Evolutionary conservation across 2,329 filamentous ascomycete species (phyloP), one percentile per base, ranked within the genome.

Genomic region (Aureobasidium sp.): DNA sequence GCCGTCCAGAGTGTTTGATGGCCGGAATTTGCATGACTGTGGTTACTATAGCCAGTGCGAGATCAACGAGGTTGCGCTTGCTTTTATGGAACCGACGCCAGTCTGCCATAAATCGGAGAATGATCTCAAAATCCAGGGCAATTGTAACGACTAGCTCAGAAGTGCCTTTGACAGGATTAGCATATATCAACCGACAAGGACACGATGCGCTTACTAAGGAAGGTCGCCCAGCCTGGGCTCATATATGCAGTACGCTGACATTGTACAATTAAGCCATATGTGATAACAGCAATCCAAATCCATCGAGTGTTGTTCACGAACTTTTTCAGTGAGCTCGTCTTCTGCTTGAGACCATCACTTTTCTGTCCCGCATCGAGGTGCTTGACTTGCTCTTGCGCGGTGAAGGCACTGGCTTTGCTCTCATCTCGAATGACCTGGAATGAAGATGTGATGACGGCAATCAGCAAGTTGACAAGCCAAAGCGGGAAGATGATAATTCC

Each of bases 361-460:
- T 70, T 63, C 42, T 78, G 75, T 33, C 75, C 73, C 27, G 75
- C 67, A 17, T 63, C 70, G 37, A 76, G 70, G n/a, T 69, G 69
- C 11, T 67, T 64, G 11, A 67, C 65, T 33, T 81, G 81, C 40
- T 89, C 82, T 61, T 90, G 84, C 13, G 85, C 84, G 4, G 91
- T 92, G 73, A 99, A 99, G 3, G 95, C 94, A 75, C 92, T 96
- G 33, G 88, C 86, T 73, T 88, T 92, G 75, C 90, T 95, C 72
- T 99, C 94, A 76, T 99, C 95, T 64, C 94, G 85, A 67, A 99
- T 99, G 65, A 99, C 89, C 71, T 99, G 94, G 69, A 99, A 99
- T 1, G 93, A 96, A 5, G 94, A 96, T 0, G 94, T 99, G 70
- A 99, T 99, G 68, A 99, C 94, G 3, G 94, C 94, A 69, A 99